These are phyloP conservation scores for Blastomyces silverae DNA, from an alignment of 2,329 filamentous ascomycete genomes.

Conservation along the genomic window DNA sequence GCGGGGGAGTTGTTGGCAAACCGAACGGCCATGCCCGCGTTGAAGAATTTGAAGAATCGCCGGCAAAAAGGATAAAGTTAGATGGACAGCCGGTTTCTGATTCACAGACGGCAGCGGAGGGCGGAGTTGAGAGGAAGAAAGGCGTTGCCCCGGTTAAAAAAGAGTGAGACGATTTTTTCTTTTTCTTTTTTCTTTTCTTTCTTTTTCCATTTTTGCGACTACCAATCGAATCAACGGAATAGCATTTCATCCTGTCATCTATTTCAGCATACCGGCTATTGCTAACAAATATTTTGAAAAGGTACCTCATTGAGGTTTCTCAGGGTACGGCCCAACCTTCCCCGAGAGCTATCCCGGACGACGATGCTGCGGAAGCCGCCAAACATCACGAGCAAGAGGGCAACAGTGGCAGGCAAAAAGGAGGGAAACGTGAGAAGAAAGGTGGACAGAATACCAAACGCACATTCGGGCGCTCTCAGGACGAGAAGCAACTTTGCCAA, in stretches of 20 bases:
- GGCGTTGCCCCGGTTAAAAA: conserved; percentile 65
- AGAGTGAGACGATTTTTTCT: conserved; percentile 50
- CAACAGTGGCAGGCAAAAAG: conserved; percentile 34
- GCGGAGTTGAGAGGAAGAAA: conserved; percentile 37
- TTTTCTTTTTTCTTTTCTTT: not conserved
- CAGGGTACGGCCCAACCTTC: conserved; percentile 21
- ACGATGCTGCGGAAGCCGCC: conserved; percentile 56
- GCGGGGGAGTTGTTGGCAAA: not conserved
- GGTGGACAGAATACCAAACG: conserved; percentile 77
- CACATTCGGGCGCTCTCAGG: conserved; percentile 70
- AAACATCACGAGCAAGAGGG: conserved; percentile 37
- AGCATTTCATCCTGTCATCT: not conserved
- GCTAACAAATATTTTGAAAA: conserved; percentile 18
- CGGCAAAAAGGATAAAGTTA: conserved; percentile 56
- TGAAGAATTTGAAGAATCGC: conserved; percentile 41
- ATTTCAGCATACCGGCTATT: not conserved
- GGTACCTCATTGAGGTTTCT: conserved; percentile 29
- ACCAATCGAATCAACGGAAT: not conserved
- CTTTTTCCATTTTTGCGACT: not conserved
- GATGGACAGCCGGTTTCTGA: conserved; percentile 26
- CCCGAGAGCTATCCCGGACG: conserved; percentile 40
- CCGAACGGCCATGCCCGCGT: not conserved
- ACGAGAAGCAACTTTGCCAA: conserved; percentile 70
- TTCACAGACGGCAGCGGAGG: conserved; percentile 23
- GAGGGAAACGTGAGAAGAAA: conserved; percentile 46